phyloP scores from a whole-genome alignment of 116 monocot genomes.

The Zostera marina region DNA sequence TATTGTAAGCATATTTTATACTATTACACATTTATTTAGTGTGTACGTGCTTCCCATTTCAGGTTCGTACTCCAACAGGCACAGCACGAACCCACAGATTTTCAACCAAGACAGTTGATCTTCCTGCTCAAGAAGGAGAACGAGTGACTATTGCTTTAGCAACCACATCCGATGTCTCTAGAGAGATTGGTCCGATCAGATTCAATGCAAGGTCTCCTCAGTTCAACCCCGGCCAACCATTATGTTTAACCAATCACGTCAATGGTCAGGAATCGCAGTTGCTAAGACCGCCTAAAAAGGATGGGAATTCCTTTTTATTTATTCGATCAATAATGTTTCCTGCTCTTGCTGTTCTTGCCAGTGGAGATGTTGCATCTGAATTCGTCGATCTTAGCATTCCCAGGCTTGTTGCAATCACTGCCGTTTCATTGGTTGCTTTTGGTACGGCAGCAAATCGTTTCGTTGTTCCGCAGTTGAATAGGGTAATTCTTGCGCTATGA shows the following conservation, averaged over 20 bases:
- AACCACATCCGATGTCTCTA: conserved; percentile 46
- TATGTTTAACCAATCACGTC: conserved; percentile 79
- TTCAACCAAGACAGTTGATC: conserved; percentile 69
- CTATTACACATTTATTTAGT: background rate
- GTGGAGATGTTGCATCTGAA: conserved; percentile 67
- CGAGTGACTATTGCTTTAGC: conserved; percentile 70
- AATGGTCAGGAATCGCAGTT: conserved; percentile 53
- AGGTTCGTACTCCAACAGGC: conserved; percentile 80
- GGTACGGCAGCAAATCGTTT: conserved; percentile 47
- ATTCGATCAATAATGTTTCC: conserved; percentile 56
- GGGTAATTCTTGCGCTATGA: conserved; percentile 49
- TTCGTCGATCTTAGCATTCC: conserved; percentile 68
- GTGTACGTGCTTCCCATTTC: background rate
- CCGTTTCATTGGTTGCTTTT: conserved; percentile 42
- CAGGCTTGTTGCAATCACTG: conserved; percentile 44
- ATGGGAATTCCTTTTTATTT: conserved; percentile 28
- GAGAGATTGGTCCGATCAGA: conserved; percentile 55
- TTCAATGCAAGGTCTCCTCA: conserved; percentile 43
- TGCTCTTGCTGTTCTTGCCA: conserved; percentile 61
- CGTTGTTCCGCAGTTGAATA: conserved; percentile 60
- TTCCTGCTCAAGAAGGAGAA: conserved; percentile 98
- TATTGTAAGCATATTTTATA: background rate
- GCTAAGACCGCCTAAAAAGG: conserved; percentile 47
- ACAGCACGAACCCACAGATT: conserved; percentile 71
- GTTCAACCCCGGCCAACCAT: conserved; percentile 55